Evolutionary conservation across 2,329 filamentous ascomycete genomes (phyloP).

Genomic region (Trichoderma sp.): DNA sequence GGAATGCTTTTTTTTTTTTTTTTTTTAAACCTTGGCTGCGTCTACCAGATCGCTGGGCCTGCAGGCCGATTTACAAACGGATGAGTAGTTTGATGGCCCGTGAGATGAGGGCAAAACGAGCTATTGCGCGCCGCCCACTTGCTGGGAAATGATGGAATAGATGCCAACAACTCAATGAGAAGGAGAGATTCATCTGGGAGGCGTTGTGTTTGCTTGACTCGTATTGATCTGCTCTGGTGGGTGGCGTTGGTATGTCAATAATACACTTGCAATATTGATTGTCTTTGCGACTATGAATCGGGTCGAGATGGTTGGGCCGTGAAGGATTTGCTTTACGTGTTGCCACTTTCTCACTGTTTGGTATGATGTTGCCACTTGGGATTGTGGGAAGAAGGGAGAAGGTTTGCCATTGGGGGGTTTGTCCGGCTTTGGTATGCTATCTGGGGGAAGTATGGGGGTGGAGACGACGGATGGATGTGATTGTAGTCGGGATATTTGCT

Average conservation of each 20-base stretch:
- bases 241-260: neutral
- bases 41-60: constrained; percentile 14
- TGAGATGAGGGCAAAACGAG: neutral
- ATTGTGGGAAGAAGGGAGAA: neutral
- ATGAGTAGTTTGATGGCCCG: neutral
- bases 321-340: neutral
- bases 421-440: neutral
- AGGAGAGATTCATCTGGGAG: neutral
- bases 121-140: neutral
- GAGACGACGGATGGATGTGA: neutral
- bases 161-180: neutral
- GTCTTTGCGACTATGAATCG: neutral
- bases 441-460: neutral
- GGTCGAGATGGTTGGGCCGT: neutral
- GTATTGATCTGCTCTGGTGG: neutral
- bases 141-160: neutral
- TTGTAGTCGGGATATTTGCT: neutral
- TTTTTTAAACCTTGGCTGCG: neutral
- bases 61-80: neutral
- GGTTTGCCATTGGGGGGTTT: neutral
- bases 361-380: neutral
- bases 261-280: neutral
- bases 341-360: neutral
- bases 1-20: neutral
- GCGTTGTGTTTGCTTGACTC: neutral